phyloP scores from a whole-genome alignment of 306 rosid genomes.

The Fagus crenata region DNA sequence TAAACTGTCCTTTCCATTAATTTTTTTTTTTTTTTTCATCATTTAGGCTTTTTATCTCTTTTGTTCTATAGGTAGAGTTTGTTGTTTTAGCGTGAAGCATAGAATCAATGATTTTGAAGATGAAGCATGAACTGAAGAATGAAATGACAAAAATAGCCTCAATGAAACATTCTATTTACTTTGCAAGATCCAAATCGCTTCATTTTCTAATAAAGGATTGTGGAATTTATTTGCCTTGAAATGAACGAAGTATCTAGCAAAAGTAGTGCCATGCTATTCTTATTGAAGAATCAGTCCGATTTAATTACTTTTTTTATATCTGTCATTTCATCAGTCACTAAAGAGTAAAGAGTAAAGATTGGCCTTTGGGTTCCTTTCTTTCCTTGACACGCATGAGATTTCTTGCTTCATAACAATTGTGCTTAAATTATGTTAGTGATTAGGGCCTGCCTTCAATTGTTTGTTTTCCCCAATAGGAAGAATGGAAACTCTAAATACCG shows the following conservation, averaged over 20 bases:
- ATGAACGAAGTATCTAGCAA: conserved; percentile 39
- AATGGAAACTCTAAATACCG: background rate
- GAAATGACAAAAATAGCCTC: conserved; percentile 34
- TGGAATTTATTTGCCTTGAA: conserved; percentile 42
- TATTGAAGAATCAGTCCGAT: conserved; percentile 60
- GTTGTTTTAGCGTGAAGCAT: conserved; percentile 51
- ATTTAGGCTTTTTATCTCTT: conserved; percentile 23
- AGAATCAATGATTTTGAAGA: conserved; percentile 40
- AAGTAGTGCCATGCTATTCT: conserved; percentile 31
- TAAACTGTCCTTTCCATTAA: conserved; percentile 26
- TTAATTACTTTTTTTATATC: background rate
- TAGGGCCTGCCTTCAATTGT: background rate
- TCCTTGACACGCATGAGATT: conserved; percentile 41
- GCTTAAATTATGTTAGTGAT: conserved; percentile 26
- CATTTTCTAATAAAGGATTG: conserved; percentile 26
- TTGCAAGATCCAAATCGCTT: conserved; percentile 25
- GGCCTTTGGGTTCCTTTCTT: background rate
- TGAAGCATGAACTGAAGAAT: conserved; percentile 28
- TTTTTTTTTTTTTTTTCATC: background rate
- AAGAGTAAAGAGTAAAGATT: background rate
- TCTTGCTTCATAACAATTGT: conserved; percentile 39
- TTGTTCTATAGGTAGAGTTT: conserved; percentile 4
- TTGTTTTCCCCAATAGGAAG: too few relatives aligned
- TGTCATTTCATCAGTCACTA: background rate
- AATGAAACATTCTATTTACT: background rate